Evolutionary conservation across 148 eudicot genomes (phyloP), one percentile per base, ranked within the genome.

Genomic region (Rhododendron molle): DNA sequence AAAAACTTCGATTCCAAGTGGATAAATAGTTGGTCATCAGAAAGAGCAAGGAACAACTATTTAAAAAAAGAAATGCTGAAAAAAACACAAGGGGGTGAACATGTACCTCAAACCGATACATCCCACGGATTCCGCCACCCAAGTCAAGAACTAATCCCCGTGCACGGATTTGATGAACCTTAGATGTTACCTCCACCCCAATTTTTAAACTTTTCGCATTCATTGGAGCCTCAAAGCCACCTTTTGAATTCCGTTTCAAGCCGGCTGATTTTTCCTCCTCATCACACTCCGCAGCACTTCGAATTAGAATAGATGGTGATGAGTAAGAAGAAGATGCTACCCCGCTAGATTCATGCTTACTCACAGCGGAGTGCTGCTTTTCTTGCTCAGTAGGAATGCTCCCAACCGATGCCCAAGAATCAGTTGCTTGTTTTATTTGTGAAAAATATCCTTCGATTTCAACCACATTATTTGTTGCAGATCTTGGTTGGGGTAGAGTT

Each of bases 131-230:
- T 62, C 94, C 98, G 69, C 93, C 92, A 62, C 95, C 98, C 88
- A 95, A 85, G 89, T 97, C 98, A 65, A 97, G 96, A 80, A 96
- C 96, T 87, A 96, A 88, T 30, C 98, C 99, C 52, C 87, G 98
- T 56, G 95, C 90, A 85, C 99, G 98, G 82, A 95, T 87, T 90
- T 95, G 97, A 89, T 91, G 86, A 86, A 97, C 96, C 89, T 88
- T 95, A 40, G 98, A 97, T 58, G 89, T 93, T 81, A 94, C 87
- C 88, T 87, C 74, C 80, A 85, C 86, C 69, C 98, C 98, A 81
- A 96, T 65, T 90, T 90, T 94, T 36, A 96, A 84, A 56, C 84
- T 92, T 74, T 89, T 93, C 36, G 90, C 95, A 88, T 85, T 84
- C 47, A 89, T n/a, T 28, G 86, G 85, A 62, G 87, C 58, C 47